Evolutionary conservation across 2,329 filamentous ascomycete genomes (phyloP).

Genomic region (Gyromitra esculenta): DNA sequence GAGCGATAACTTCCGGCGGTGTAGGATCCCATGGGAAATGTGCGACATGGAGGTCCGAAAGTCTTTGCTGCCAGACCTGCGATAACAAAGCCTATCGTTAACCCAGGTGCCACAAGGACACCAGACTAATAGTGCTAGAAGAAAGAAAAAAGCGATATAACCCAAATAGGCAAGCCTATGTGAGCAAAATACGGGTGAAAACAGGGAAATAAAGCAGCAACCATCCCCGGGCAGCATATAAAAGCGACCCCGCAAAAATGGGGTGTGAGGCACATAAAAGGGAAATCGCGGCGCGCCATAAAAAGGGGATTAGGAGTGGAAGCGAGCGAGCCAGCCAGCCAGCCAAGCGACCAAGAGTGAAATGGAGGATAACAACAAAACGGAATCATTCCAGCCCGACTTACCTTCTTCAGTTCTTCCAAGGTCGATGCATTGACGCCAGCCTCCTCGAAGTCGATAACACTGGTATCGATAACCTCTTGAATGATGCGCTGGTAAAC

Average conservation of each 20-base stretch:
- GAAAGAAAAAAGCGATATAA: constrained; percentile 30
- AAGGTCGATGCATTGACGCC: constrained; percentile 88
- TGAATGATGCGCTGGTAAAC: constrained; percentile 83
- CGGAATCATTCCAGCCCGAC: constrained; percentile 60
- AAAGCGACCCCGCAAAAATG: constrained; percentile 55
- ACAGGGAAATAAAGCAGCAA: constrained; percentile 54
- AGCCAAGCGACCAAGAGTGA: constrained; percentile 55
- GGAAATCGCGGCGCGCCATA: constrained; percentile 46
- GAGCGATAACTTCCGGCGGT: constrained; percentile 60
- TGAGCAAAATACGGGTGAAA: constrained; percentile 47
- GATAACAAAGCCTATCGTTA: constrained; percentile 47
- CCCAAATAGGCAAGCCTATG: constrained; percentile 47
- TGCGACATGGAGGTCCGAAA: constrained; percentile 84
- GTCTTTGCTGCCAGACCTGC: constrained; percentile 93
- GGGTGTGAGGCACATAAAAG: constrained; percentile 50
- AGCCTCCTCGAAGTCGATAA: constrained; percentile 95
- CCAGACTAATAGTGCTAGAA: constrained; percentile 40
- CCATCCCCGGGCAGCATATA: constrained; percentile 55
- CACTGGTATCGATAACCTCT: constrained; percentile 89
- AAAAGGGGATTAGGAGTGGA: constrained; percentile 45
- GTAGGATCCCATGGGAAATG: constrained; percentile 94
- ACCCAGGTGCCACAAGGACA: constrained; percentile 38
- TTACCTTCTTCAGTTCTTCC: constrained; percentile 86
- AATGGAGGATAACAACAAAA: constrained; percentile 50
- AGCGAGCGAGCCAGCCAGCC: constrained; percentile 42